Conservation (phyloP, 1,139 yeast genomes). For the Magnusiomyces tetraspermus region DNA sequence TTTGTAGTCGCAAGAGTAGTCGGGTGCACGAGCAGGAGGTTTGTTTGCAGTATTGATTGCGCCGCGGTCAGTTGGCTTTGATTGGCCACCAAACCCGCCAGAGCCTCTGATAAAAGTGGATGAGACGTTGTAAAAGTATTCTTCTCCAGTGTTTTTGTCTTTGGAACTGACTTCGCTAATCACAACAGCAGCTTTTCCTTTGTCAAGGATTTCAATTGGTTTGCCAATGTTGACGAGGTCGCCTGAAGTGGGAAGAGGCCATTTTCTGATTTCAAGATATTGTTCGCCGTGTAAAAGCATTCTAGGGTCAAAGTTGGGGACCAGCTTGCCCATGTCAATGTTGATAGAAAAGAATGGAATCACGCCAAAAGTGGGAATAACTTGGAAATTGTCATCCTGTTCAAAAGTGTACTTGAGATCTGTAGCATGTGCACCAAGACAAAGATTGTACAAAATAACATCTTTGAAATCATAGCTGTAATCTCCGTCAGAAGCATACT, state of each 20-base stretch:
- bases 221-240: conserved; percentile 49
- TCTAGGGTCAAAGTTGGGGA: conserved; percentile 77
- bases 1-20: conserved; percentile 49
- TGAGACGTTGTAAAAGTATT: conserved; percentile 70
- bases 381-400: conserved; percentile 68
- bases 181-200: conserved; percentile 80
- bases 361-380: conserved; percentile 88
- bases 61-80: conserved; percentile 48
- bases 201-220: conserved; percentile 72
- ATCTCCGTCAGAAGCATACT: conserved; percentile 29
- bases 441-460: conserved; percentile 76
- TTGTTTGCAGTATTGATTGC: conserved; percentile 56
- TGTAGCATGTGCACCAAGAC: conserved; percentile 73
- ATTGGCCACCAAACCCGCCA: conserved; percentile 40
- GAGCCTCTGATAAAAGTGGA: conserved; percentile 83
- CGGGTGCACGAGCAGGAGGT: conserved; percentile 61
- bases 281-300: conserved; percentile 93
- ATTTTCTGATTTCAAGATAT: conserved; percentile 66
- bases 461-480: conserved; percentile 57
- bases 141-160: conserved; percentile 62
- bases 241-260: conserved; percentile 66
- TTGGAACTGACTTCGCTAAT: conserved; percentile 65
- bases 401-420: conserved; percentile 80
- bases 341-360: conserved; percentile 58
- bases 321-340: conserved; percentile 47